These are phyloP conservation scores for Aspergillus panamensis DNA, from an alignment of 495 filamentous ascomycete genomes.

Conservation along the genomic window DNA sequence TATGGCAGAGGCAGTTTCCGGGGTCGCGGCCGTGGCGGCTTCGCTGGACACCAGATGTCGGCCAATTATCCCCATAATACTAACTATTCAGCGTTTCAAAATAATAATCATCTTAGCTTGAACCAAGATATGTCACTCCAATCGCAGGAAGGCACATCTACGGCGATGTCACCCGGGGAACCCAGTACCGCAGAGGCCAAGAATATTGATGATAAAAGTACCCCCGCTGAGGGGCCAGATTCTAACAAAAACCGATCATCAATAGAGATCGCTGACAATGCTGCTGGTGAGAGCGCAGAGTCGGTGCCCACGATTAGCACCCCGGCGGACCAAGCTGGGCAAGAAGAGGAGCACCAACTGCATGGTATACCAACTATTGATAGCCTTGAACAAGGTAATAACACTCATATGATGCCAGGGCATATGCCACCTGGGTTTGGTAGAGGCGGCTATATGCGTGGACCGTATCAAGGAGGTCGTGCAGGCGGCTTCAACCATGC, in stretches of 20 bases:
- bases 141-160: constrained; percentile 22
- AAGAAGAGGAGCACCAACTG: constrained; percentile 24
- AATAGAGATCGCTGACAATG: constrained; percentile 16
- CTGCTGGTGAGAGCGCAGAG: constrained; percentile 9
- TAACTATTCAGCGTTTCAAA: constrained; percentile 37
- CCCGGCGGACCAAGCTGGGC: constrained; percentile 3
- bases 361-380: constrained; percentile 48
- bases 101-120: constrained; percentile 27
- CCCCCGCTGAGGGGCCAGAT: constrained; percentile 29
- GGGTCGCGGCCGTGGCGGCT: constrained; percentile 63
- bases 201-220: constrained; percentile 28
- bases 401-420: constrained; percentile 9
- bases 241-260: constrained; percentile 14
- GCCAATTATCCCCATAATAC: constrained; percentile 34
- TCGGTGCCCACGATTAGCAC: constrained; percentile 1
- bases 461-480: constrained; percentile 25
- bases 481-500: constrained; percentile 31
- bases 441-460: constrained; percentile 38
- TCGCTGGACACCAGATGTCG: constrained; percentile 33
- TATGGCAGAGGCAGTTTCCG: constrained; percentile 57
- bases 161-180: constrained; percentile 15
- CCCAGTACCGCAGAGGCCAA: constrained; percentile 22
- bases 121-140: constrained; percentile 26
- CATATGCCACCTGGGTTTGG: constrained; percentile 34
- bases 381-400: constrained; percentile 35